Evolutionary conservation across 768 basidiomycete genomes (phyloP).

Genomic region (Cystofilobasidium bisporidii): DNA sequence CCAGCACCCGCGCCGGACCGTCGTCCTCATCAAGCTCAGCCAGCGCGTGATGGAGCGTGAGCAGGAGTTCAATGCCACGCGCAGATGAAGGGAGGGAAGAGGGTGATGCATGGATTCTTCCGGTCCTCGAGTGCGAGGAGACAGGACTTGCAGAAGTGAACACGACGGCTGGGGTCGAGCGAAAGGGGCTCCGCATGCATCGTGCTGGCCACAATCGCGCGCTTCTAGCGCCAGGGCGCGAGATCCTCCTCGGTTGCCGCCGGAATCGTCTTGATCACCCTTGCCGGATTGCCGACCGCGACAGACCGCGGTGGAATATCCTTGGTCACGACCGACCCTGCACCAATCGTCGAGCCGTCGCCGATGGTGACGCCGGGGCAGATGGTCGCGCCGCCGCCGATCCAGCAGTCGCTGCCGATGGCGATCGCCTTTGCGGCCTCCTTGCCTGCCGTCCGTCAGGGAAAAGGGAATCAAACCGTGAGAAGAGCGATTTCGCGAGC

Average conservation of each 20-base stretch:
- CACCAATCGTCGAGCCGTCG: constrained; percentile 11
- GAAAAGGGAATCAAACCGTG: too few relatives aligned
- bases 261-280: constrained; percentile 4
- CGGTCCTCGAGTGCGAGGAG: too few relatives aligned
- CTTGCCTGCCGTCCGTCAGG: background rate
- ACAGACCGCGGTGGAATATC: constrained; percentile 5
- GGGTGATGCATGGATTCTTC: too few relatives aligned
- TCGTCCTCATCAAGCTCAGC: constrained; percentile 96
- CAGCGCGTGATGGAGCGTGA: constrained; percentile 87
- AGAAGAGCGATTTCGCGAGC: too few relatives aligned
- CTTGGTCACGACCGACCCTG: constrained; percentile 15
- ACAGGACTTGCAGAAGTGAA: too few relatives aligned
- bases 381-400: constrained; percentile 13
- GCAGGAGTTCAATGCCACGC: constrained; percentile 50
- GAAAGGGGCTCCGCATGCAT: too few relatives aligned
- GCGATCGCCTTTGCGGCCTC: constrained; percentile 10
- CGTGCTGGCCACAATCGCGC: too few relatives aligned
- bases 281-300: constrained; percentile 16
- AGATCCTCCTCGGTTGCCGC: constrained; percentile 37
- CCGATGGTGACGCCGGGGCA: constrained; percentile 12
- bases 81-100: background rate
- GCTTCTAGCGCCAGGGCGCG: constrained; percentile 43
- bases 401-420: constrained; percentile 19
- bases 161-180: too few relatives aligned
- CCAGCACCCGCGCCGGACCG: constrained; percentile 71